These are phyloP conservation scores for Pleurotus ostreatus DNA, from an alignment of 768 basidiomycete species.

Conservation along the genomic window DNA sequence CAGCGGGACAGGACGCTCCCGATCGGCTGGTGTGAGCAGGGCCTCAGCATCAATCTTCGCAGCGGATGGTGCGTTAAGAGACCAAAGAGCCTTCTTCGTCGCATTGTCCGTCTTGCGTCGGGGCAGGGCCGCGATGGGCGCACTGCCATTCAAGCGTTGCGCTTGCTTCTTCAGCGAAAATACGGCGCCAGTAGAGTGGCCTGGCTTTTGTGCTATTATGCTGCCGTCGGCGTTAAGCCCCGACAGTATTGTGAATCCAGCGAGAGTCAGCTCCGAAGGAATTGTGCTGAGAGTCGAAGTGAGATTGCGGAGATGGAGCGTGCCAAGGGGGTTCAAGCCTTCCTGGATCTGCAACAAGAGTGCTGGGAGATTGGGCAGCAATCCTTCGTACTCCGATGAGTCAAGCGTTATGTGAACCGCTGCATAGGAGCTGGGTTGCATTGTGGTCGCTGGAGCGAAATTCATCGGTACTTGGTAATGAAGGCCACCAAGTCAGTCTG, in stretches of 20 bases:
- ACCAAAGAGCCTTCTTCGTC: conserved; percentile 88
- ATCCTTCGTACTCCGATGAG: conserved; percentile 53
- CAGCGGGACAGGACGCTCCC: conserved; percentile 68
- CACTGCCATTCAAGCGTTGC: conserved; percentile 16
- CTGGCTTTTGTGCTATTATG: conserved; percentile 72
- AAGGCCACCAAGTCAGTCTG: conserved; percentile 11
- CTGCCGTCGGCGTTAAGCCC: conserved; percentile 31
- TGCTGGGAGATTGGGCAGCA: conserved; percentile 46
- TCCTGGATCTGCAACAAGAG: conserved; percentile 59
- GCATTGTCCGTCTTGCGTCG: conserved; percentile 48
- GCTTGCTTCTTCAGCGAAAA: conserved; percentile 37
- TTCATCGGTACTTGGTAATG: conserved; percentile 3
- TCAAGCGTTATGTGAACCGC: conserved; percentile 69
- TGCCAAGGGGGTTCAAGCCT: conserved; percentile 64
- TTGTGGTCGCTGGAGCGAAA: conserved; percentile 45
- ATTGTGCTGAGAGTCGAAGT: conserved; percentile 38
- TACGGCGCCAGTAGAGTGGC: conserved; percentile 33
- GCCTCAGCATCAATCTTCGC: conserved; percentile 79
- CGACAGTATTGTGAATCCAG: conserved; percentile 62
- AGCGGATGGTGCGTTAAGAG: conserved; percentile 65
- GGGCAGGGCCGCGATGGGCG: conserved; percentile 46
- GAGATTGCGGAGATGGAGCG: conserved; percentile 60
- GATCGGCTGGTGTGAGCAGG: conserved; percentile 81
- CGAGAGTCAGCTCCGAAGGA: conserved; percentile 55
- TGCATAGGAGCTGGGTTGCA: conserved; percentile 52